phyloP scores from a whole-genome alignment of 805 yeast genomes.

The Starmerella gropengiesseri region DNA sequence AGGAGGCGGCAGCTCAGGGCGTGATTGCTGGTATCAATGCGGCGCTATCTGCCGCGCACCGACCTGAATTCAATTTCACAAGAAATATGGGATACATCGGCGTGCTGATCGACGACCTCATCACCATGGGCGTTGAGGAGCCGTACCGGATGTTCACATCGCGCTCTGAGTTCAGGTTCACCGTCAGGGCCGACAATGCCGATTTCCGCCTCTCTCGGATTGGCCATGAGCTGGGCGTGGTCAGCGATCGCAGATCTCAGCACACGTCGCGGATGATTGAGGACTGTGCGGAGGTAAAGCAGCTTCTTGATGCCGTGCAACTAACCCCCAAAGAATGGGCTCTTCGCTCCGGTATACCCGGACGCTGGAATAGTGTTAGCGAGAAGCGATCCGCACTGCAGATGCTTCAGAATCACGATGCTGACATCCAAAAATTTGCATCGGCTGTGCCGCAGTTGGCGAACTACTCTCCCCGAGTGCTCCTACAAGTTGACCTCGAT shows the following conservation, averaged over 20 bases:
- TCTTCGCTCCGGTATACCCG: constrained; percentile 32
- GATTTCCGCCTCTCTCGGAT: constrained; percentile 66
- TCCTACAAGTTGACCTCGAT: constrained; percentile 59
- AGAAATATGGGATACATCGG: constrained; percentile 87
- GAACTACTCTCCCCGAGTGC: constrained; percentile 36
- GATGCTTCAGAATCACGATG: constrained; percentile 43
- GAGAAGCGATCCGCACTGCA: constrained; percentile 31
- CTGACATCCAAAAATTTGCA: constrained; percentile 45
- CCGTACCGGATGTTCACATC: constrained; percentile 98
- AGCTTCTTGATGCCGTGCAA: constrained; percentile 36
- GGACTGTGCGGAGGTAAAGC: constrained; percentile 37
- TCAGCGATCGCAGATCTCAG: constrained; percentile 47
- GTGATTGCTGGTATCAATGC: constrained; percentile 93
- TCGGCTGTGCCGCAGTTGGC: constrained; percentile 33
- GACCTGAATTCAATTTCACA: constrained; percentile 42
- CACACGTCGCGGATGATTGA: constrained; percentile 37
- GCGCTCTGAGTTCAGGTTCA: constrained; percentile 82
- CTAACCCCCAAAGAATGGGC: constrained; percentile 57
- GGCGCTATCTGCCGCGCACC: constrained; percentile 42
- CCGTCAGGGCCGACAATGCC: constrained; percentile 89
- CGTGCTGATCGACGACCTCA: constrained; percentile 83
- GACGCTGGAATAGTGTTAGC: constrained; percentile 40
- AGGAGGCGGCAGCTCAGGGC: constrained; percentile 98
- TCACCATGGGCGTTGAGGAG: constrained; percentile 91
- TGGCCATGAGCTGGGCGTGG: constrained; percentile 59